A percentile compares a stretch with the other conserved stretches of the same genome.
These are phyloP conservation scores for Suhomyces ambrosiae DNA, from an alignment of 1,139 yeast species.

Conservation along the genomic window DNA sequence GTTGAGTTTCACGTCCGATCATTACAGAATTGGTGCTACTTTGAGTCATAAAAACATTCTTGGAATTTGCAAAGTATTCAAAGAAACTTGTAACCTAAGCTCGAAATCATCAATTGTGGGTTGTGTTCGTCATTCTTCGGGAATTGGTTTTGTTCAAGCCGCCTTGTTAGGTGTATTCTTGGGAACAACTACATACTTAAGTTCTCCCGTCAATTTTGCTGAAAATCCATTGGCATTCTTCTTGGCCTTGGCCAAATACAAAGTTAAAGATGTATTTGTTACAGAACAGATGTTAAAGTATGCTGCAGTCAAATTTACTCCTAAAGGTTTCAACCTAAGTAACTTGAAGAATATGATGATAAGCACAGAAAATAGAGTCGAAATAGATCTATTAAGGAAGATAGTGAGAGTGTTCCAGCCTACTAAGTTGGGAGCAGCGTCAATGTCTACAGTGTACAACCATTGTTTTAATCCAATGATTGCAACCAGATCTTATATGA, in stretches of 20 bases:
- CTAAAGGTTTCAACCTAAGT: slow-evolving; percentile 65
- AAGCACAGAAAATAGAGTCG: slow-evolving; percentile 76
- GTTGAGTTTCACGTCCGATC: slow-evolving; percentile 74
- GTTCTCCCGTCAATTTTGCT: slow-evolving; percentile 78
- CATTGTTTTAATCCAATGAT: slow-evolving; percentile 84
- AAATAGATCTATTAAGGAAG: slow-evolving; percentile 57
- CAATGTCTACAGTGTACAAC: slow-evolving; percentile 76
- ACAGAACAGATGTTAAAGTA: slow-evolving; percentile 84
- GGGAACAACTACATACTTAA: slow-evolving; percentile 82
- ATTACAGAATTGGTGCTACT: slow-evolving; percentile 66
- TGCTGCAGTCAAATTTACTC: slow-evolving; percentile 64
- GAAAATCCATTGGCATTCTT: slow-evolving; percentile 75
- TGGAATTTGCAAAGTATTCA: slow-evolving; percentile 83
- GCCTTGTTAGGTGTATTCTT: slow-evolving; percentile 79
- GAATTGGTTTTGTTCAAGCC: slow-evolving; percentile 86
- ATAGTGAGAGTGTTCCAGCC: slow-evolving; percentile 66
- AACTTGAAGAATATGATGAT: slow-evolving; percentile 82
- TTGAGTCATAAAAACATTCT: slow-evolving; percentile 65
- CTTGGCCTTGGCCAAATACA: slow-evolving; percentile 70
- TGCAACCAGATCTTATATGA: slow-evolving; percentile 82
- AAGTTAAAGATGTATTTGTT: slow-evolving; percentile 83
- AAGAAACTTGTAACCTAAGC: slow-evolving; percentile 86
- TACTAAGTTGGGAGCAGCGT: slow-evolving; percentile 66
- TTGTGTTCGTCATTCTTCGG: slow-evolving; percentile 81
- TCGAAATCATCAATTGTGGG: slow-evolving; percentile 77